A percentile compares a stretch with the other conserved stretches of the same genome.
Conservation (phyloP, 1,139 yeast genomes). For the Kurtzmaniella quercitrusa region DNA sequence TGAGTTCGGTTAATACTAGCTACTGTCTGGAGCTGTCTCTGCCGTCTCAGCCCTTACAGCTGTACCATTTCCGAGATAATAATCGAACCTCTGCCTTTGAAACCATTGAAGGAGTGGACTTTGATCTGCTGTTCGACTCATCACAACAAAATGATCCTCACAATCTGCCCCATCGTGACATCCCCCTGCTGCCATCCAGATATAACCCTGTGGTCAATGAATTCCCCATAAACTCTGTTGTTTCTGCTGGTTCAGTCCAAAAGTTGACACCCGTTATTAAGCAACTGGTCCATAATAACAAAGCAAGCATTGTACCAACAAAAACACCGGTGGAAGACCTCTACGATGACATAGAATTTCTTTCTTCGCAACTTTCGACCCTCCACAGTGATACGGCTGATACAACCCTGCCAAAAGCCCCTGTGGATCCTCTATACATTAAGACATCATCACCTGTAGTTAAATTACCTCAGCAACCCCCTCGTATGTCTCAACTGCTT, state of each 20-base stretch:
- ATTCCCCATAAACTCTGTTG: background rate
- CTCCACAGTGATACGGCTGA: background rate
- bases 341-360: background rate
- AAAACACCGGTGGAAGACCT: background rate
- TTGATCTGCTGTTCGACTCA: slow-evolving; percentile 1
- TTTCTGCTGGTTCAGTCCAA: background rate
- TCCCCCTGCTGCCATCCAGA: background rate
- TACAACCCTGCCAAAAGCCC: background rate
- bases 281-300: background rate
- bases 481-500: no score
- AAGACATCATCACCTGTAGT: background rate
- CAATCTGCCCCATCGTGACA: background rate
- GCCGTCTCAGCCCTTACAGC: background rate
- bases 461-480: background rate
- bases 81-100: background rate
- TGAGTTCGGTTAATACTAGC: slow-evolving; percentile 2
- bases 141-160: background rate
- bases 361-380: background rate
- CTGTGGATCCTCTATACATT: no score
- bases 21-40: slow-evolving; percentile 3
- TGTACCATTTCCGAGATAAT: background rate
- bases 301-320: background rate
- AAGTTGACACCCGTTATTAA: background rate
- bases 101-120: background rate
- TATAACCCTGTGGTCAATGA: background rate